A percentile compares a stretch with the other conserved stretches of the same genome.
These are phyloP conservation scores for Lactifluus subvellereus DNA, from an alignment of 768 basidiomycete species.

Conservation along the genomic window DNA sequence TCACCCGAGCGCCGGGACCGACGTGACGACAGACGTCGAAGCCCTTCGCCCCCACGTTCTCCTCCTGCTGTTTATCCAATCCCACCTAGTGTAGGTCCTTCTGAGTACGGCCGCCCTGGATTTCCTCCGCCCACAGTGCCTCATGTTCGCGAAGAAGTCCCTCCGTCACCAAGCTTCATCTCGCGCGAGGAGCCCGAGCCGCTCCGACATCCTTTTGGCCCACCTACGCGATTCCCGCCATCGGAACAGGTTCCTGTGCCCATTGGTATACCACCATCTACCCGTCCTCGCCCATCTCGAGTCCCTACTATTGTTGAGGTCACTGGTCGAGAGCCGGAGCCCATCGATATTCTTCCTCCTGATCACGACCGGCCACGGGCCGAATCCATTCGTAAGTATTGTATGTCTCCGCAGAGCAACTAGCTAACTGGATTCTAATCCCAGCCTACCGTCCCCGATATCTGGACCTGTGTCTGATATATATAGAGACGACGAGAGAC, in stretches of 20 bases:
- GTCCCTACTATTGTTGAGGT: conserved; percentile 18
- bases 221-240: conserved; percentile 4
- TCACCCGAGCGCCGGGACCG: neutral
- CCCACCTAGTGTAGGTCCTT: conserved; percentile 1
- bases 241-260: conserved; percentile 5
- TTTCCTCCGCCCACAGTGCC: neutral
- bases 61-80: neutral
- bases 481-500: neutral
- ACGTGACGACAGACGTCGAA: neutral
- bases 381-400: conserved; percentile 13
- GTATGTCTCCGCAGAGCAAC: neutral
- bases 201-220: conserved; percentile 7
- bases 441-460: conserved; percentile 14
- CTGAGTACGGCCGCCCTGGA: neutral
- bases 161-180: neutral
- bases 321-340: conserved; percentile 17
- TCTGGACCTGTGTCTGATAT: conserved; percentile 10
- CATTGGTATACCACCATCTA: neutral
- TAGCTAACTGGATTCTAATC: neutral
- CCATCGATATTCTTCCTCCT: conserved; percentile 7
- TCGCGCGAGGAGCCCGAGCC: conserved; percentile 7
- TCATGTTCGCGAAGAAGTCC: conserved; percentile 8
- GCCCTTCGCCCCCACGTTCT: neutral
- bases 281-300: conserved; percentile 7
- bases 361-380: neutral